Base-by-base conservation (phyloP, 169 alveolate species). In the Plasmodium gonderi region DNA sequence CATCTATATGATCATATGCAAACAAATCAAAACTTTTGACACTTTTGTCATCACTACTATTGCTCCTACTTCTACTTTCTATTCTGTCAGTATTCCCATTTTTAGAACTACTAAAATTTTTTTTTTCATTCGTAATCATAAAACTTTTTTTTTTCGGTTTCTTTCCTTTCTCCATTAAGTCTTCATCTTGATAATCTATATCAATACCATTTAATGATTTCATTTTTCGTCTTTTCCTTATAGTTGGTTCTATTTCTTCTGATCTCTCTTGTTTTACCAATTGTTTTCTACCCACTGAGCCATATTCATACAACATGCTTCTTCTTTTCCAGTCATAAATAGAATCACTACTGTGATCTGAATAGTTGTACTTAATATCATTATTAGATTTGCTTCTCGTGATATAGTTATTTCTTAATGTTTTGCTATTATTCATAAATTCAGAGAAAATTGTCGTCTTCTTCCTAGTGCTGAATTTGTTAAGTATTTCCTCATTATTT, bases 321-420 rank as follows among this genome's bases (percentile, higher is more conserved):
- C 40, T 45, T 45, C 78, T 47, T n/a, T n/a, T n/a, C n/a, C 60
- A 23, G 40, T 81, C 75, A 45, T 42, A 81, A 7, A 81, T 69
- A 40, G 69, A 54, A 20, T 67, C 78, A 38, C 29, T 31, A 51
- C 80, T 81, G 3, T 68, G 80, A 29, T 81, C 74, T 38, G 91
- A 81, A 81, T 68, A 26, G 72, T 81, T 68, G 68, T 45, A 23
- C 47, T 40, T 60, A 11, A 31, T 68, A 47, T 68, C 82, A n/a
- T 31, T 49, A 14, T 1, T 26, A 51, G 80, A 81, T 68, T 81
- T 81, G 91, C 80, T 81, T 26, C 80, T 81, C 36, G 75, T 67
- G 76, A 40, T 38, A 17, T 67, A 81, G 36, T 26, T 81, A 12
- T 23, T 38, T 49, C 68, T 45, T n/a, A 3, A 6, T 8, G 40